These are phyloP conservation scores for Calonectria naviculata DNA, from an alignment of 2,329 filamentous ascomycete species.

Conservation along the genomic window DNA sequence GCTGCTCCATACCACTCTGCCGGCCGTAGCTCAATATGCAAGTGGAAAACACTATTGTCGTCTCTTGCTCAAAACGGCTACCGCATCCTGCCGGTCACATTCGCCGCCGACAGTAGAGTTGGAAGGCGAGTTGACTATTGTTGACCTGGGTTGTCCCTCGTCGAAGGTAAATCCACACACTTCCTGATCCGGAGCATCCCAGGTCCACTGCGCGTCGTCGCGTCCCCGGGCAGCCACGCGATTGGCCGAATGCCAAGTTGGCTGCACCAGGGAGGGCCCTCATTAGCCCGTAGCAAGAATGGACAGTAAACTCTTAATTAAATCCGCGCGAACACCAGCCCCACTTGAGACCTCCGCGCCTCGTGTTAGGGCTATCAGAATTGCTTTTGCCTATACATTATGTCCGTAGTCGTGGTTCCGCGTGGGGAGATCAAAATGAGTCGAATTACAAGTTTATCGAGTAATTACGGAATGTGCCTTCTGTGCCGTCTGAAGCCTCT, in stretches of 20 bases:
- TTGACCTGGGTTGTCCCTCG: neutral
- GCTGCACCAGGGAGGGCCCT: conserved; percentile 5
- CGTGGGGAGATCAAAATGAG: conserved; percentile 7
- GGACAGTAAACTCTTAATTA: conserved; percentile 6
- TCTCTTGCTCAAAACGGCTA: neutral
- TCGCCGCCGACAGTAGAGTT: neutral
- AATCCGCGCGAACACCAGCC: conserved; percentile 10
- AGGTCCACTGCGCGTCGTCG: conserved; percentile 12
- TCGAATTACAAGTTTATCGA: neutral
- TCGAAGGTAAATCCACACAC: conserved; percentile 6
- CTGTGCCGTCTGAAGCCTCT: neutral
- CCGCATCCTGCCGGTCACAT: neutral
- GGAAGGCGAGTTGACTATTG: neutral
- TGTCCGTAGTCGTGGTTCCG: neutral
- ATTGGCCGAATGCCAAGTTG: neutral
- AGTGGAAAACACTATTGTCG: neutral
- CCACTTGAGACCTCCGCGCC: neutral
- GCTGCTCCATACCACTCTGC: too few species aligned
- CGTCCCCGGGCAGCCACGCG: neutral
- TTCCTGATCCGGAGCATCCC: conserved; percentile 6
- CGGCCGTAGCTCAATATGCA: neutral
- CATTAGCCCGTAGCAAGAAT: neutral
- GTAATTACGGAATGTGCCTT: neutral
- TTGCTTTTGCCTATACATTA: neutral
- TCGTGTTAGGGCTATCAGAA: neutral